Base-by-base conservation (phyloP, 108 stramenopile genomes). In the Cylindrotheca fusiformis region DNA sequence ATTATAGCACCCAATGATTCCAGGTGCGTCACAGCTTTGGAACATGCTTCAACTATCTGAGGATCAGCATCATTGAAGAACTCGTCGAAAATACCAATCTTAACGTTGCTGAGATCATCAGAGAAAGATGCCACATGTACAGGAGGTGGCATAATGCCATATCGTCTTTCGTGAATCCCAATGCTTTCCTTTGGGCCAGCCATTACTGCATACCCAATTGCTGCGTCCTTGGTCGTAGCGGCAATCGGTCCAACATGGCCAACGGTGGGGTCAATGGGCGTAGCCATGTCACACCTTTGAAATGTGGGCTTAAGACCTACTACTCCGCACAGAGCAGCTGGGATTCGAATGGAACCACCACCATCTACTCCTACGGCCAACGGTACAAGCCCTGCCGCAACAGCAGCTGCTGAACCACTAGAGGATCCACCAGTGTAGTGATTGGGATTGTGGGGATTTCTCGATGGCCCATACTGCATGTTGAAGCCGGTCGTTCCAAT, bases 281-380 rank as follows among this genome's bases (percentile, higher is more conserved):
- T 41, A 14, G 6, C 36, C 36, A 41, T 41, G 14, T 41, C 36
- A 41, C 36, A 41, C 14, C 36, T 6, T 41, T 41, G 6, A 14
- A 41, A 41, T 10, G 36, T 41, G 14, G 67, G 28, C 10, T 36
- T 46, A 5, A 68, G 30, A 4, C 88, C 88, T 23, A 81, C 71
- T 29, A 79, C 32, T 3, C 88, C 88, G 51, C 71, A 84, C 63
- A 83, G 33, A 22, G 69, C 59, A 0, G 83, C 78, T 19, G 88
- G 88, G 4, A 85, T 72, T 2, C 85, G 77, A 54, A 90, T 79
- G 20, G 73, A 75, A 18, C 88, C 88, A 18, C 85, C 88, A 22
- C 83, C 83, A 74, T 90, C 88, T 4, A 47, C 48, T n/a, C 85
- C 88, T 8, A 90, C 55, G 17, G 80, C 78, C 19, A 87, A 23